Evolutionary conservation across 345 rosid genomes (phyloP).

Genomic region (Eucalyptus pumila): DNA sequence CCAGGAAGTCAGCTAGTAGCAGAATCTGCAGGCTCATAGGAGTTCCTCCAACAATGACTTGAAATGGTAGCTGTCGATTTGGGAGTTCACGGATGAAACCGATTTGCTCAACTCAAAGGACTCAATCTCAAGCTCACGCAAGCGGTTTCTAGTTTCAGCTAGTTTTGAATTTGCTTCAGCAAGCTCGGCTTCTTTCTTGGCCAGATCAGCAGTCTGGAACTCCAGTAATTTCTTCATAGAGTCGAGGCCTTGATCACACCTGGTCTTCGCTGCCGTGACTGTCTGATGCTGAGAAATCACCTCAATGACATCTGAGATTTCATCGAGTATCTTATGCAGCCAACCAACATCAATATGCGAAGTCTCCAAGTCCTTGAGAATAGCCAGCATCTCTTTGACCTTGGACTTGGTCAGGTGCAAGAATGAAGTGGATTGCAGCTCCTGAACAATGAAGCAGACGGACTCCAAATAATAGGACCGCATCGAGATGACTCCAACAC

Average conservation of each 20-base stretch:
- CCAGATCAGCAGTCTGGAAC: slow-evolving; percentile 21
- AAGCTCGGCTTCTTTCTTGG: slow-evolving; percentile 32
- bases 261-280: slow-evolving; percentile 22
- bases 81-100: slow-evolving; percentile 11
- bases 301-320: slow-evolving; percentile 41
- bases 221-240: slow-evolving; percentile 36
- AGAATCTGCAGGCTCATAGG: slow-evolving; percentile 7
- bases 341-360: slow-evolving; percentile 51
- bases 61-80: slow-evolving; percentile 35
- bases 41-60: slow-evolving; percentile 40
- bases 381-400: slow-evolving; percentile 53
- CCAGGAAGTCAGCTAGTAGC: background rate
- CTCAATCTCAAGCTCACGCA: slow-evolving; percentile 37
- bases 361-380: slow-evolving; percentile 71
- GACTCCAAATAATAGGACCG: slow-evolving; percentile 65
- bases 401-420: slow-evolving; percentile 52
- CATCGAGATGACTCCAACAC: slow-evolving; percentile 55
- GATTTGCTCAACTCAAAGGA: slow-evolving; percentile 16
- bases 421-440: slow-evolving; percentile 44
- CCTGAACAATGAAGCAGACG: slow-evolving; percentile 58
- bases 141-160: slow-evolving; percentile 10
- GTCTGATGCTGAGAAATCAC: slow-evolving; percentile 25
- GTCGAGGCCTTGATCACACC: slow-evolving; percentile 20
- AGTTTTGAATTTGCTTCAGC: slow-evolving; percentile 15
- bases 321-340: slow-evolving; percentile 43